phyloP scores from a whole-genome alignment of 352 stramenopile genomes.

The Pythium periplocum region DNA sequence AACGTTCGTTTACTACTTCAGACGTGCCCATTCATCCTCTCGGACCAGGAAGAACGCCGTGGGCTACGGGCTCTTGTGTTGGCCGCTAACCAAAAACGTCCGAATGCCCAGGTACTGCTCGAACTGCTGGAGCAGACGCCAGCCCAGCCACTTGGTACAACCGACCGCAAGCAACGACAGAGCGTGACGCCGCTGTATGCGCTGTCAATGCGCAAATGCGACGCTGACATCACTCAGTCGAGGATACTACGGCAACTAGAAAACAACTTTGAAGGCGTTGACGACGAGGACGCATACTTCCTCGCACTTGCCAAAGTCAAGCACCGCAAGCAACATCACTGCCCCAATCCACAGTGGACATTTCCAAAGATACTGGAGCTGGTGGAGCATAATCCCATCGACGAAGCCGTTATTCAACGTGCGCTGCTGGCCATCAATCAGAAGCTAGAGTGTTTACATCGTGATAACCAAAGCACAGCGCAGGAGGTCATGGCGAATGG shows the following conservation, averaged over 20 bases:
- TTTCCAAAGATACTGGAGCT: constrained; percentile 45
- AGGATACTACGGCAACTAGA: constrained; percentile 22
- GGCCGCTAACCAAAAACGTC: constrained; percentile 23
- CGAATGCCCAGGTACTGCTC: constrained; percentile 28
- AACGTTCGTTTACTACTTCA: constrained; percentile 26
- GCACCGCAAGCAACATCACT: constrained; percentile 43
- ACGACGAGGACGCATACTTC: constrained; percentile 54
- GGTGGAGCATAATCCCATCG: constrained; percentile 51
- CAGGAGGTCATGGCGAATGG: constrained; percentile 5
- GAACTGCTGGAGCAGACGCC: constrained; percentile 33
- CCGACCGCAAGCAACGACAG: constrained; percentile 1
- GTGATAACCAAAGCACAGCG: constrained; percentile 16
- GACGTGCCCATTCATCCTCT: constrained; percentile 25
- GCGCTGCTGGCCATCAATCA: constrained; percentile 52
- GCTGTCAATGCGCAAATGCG: constrained; percentile 32
- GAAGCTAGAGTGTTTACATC: constrained; percentile 28
- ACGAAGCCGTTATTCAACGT: constrained; percentile 57
- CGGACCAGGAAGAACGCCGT: constrained; percentile 26
- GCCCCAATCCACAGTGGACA: constrained; percentile 38
- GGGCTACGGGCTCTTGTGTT: constrained; percentile 41
- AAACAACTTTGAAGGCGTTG: constrained; percentile 42
- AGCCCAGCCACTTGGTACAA: constrained; percentile 10
- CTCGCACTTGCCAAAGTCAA: constrained; percentile 50
- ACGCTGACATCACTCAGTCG: constrained; percentile 15
- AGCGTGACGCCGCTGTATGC: constrained; percentile 45